A percentile compares a stretch with the other conserved stretches of the same genome.
phyloP scores from a whole-genome alignment of 1,139 yeast species.

The Pneumocystis wakefieldiae region DNA sequence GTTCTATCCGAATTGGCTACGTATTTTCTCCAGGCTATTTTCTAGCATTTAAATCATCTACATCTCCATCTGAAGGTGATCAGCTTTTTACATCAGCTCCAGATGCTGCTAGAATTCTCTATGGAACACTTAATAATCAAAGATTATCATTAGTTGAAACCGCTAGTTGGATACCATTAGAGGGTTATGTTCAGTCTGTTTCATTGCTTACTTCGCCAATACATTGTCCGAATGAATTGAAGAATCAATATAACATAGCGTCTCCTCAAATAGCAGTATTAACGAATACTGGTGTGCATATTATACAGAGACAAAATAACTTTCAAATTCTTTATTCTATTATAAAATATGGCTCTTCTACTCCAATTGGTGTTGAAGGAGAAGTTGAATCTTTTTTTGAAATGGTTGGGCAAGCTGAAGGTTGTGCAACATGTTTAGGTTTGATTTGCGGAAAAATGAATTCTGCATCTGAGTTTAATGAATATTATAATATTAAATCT shows the following conservation, averaged over 20 bases:
- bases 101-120: constrained; percentile 49
- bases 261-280: constrained; percentile 55
- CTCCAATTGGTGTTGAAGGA: constrained; percentile 10
- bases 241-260: constrained; percentile 58
- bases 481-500: constrained; percentile 2
- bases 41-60: constrained; percentile 30
- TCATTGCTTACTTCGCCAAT: constrained; percentile 47
- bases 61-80: constrained; percentile 22
- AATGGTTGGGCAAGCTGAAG: constrained; percentile 53
- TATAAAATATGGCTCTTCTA: constrained; percentile 8
- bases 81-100: constrained; percentile 62
- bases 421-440: constrained; percentile 74
- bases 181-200: constrained; percentile 57
- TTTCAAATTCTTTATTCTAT: constrained; percentile 32
- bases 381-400: constrained; percentile 31
- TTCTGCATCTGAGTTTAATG: constrained; percentile 18
- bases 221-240: constrained; percentile 78
- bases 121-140: constrained; percentile 35
- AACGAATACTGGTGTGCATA: constrained; percentile 63
- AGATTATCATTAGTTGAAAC: constrained; percentile 46
- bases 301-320: constrained; percentile 66
- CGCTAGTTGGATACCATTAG: constrained; percentile 56
- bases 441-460: constrained; percentile 46
- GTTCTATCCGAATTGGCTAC: constrained; percentile 31
- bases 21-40: constrained; percentile 75